Base-by-base conservation (phyloP, 1,284 basidiomycete genomes). In the Heterobasidion annosum region DNA sequence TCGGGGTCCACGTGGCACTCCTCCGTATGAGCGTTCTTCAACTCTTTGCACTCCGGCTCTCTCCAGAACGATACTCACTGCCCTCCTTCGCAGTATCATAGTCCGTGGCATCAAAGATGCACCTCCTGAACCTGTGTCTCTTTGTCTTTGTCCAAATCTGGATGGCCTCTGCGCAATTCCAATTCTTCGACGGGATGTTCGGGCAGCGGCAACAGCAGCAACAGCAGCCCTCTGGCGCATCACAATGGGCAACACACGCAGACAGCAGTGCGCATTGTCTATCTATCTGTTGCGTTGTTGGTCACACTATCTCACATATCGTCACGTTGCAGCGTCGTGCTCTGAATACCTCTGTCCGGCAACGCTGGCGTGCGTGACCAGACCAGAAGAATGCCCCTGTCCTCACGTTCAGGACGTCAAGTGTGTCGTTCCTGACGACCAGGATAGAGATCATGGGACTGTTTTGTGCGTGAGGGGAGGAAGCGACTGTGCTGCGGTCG, bases 131-230 rank as follows among this genome's bases (percentile, higher is more conserved):
- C 16, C 50, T 55, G 12, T 18, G 56, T 7, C 18, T 58, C 19
- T 48, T 62, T 7, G 45, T 58, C 34, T 59, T 68, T 33, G 48
- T 63, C 25, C 48, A 61, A 16, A 51, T 64, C 19, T 56, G 59
- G 8, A 34, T 63, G 10, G 72, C 67, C 15, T 63, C 67, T 10
- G 82, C 77, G 3, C 82, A 85, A 61, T 85, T 85, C 63, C 66
- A 68, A 44, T 85, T 85, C 68, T 86, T 85, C 61, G 76, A 82
- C 54, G 75, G 77, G 53, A 82, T 84, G 78, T 85, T 83, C 8
- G 64, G 68, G 52, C 73, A 73, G 32, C 75, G 75, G 18, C 75
- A 79, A 16, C 65, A 66, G 46, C 76, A 80, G 35, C 78, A 79
- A 44, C 75, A 73, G 54, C 71, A 69, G 19, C 66, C 69, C 48